phyloP scores from a whole-genome alignment of 2,329 filamentous ascomycete species.

The Verticillium albo-atrum region DNA sequence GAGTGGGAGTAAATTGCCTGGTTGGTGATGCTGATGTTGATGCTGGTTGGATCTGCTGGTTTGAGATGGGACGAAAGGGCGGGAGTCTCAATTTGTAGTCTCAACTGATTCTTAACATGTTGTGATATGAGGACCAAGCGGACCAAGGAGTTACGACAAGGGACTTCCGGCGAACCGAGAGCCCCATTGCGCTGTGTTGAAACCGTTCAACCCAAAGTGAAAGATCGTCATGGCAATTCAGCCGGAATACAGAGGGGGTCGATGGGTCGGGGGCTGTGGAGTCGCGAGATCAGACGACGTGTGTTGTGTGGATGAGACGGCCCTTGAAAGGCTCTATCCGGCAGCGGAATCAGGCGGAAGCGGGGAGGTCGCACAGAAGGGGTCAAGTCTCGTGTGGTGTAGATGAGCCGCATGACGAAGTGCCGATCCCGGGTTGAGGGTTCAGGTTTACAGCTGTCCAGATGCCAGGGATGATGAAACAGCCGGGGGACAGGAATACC shows the following conservation, averaged over 20 bases:
- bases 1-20: not conserved
- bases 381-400: not conserved
- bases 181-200: not conserved
- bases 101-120: not conserved
- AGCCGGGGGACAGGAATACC: not conserved
- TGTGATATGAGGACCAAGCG: not conserved
- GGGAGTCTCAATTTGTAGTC: not conserved
- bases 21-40: not conserved
- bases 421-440: not conserved
- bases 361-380: not conserved
- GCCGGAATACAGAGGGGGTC: not conserved
- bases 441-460: not conserved
- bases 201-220: not conserved
- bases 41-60: not conserved
- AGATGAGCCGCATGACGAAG: not conserved
- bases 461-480: not conserved
- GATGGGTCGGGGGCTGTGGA: not conserved
- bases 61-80: not conserved
- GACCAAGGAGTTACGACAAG: not conserved
- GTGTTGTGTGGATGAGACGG: not conserved
- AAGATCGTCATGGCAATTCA: not conserved
- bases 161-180: not conserved
- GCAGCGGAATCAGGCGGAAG: not conserved
- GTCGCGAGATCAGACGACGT: not conserved
- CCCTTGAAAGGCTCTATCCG: not conserved